A percentile compares a stretch with the other conserved stretches of the same genome.
Evolutionary conservation across 2,329 filamentous ascomycete species (phyloP).

Genomic region (Pseudonectria foliicola): DNA sequence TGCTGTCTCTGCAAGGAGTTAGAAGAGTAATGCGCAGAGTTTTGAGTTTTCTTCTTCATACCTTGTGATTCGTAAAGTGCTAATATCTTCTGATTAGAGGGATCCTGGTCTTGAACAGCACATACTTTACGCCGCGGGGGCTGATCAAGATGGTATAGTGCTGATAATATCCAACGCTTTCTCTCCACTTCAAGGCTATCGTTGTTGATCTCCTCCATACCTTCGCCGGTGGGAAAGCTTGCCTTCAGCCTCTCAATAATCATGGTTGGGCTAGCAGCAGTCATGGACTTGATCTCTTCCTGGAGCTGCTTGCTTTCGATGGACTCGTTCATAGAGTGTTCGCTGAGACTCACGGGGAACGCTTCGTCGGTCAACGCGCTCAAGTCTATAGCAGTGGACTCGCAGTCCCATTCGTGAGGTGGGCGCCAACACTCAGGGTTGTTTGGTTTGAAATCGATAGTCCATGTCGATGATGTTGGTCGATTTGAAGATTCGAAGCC

Average conservation of each 20-base stretch:
- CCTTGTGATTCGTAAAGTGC: constrained; percentile 46
- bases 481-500: constrained; percentile 3
- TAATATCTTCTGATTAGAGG: constrained; percentile 28
- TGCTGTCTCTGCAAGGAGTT: constrained; percentile 33
- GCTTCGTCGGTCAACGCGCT: constrained; percentile 1
- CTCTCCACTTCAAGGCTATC: constrained; percentile 42
- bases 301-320: constrained; percentile 8
- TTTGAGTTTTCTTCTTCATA: constrained; percentile 16
- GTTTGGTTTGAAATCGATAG: constrained; percentile 23
- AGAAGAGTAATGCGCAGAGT: too few relatives aligned
- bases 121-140: constrained; percentile 12
- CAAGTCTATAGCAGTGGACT: not conserved
- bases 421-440: constrained; percentile 39
- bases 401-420: constrained; percentile 36
- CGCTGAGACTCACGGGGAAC: not conserved
- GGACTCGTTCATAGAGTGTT: not conserved
- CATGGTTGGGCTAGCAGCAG: constrained; percentile 21
- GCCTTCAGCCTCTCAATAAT: constrained; percentile 48
- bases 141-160: constrained; percentile 41
- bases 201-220: constrained; percentile 5
- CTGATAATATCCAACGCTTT: constrained; percentile 54
- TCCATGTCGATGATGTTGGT: constrained; percentile 10
- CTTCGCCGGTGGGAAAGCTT: constrained; percentile 8
- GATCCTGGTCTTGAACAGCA: too few relatives aligned
- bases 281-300: constrained; percentile 15